Percentiles rank a stretch among this genome's conserved stretches.
phyloP scores from a whole-genome alignment of 768 basidiomycete genomes.

The Boletellus ananas region DNA sequence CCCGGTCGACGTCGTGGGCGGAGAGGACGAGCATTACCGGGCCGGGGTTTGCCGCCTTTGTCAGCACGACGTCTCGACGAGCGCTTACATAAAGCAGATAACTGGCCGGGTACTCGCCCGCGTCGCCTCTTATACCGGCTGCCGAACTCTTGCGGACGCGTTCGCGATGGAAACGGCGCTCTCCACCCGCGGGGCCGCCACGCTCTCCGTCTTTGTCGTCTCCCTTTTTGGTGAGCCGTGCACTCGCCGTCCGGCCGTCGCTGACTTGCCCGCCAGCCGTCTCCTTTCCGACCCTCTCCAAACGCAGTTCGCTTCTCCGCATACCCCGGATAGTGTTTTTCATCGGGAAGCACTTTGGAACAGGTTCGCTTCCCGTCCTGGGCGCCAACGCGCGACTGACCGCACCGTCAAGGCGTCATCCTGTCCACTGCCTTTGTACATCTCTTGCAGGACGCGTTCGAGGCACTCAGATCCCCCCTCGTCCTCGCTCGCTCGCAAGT shows the following conservation, averaged over 20 bases:
- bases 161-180: constrained; percentile 4
- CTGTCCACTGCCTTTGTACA: constrained; percentile 82
- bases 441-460: constrained; percentile 73
- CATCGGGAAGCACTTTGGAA: constrained; percentile 86
- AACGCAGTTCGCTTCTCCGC: constrained; percentile 46
- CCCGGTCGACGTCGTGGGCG: constrained; percentile 49
- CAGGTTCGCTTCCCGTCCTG: constrained; percentile 38
- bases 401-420: constrained; percentile 56
- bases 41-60: not conserved
- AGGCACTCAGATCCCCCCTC: constrained; percentile 45
- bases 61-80: too few species aligned
- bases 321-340: constrained; percentile 74
- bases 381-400: not conserved
- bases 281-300: constrained; percentile 67
- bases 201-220: constrained; percentile 48
- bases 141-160: too few species aligned
- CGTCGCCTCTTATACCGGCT: too few species aligned
- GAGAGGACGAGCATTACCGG: constrained; percentile 53
- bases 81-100: not conserved
- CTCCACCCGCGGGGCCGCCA: constrained; percentile 12
- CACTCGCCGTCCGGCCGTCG: not conserved
- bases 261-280: constrained; percentile 43
- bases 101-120: not conserved
- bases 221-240: constrained; percentile 58
- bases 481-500: constrained; percentile 48